Evolutionary conservation across 495 filamentous ascomycete species (phyloP).

Genomic region (Hypoxylon crocopeplum): DNA sequence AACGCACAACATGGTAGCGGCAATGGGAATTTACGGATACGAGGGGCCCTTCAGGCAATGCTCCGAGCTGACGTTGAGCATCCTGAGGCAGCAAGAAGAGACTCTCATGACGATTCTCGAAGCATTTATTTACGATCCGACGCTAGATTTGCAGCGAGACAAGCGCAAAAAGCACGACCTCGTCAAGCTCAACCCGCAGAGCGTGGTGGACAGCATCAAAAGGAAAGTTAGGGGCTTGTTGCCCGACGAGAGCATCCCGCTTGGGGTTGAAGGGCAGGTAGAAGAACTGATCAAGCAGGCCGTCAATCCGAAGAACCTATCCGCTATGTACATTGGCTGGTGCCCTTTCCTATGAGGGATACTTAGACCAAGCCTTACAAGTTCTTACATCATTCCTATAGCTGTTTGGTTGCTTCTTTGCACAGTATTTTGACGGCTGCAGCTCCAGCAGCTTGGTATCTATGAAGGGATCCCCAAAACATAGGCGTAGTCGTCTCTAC

Average conservation of each 20-base stretch:
- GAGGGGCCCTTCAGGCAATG: conserved; percentile 92
- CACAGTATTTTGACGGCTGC: too few species aligned
- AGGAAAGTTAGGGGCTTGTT: conserved; percentile 86
- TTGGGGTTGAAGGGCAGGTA: conserved; percentile 95
- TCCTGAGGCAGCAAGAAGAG: conserved; percentile 91
- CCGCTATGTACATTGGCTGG: conserved; percentile 98
- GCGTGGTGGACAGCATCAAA: conserved; percentile 86
- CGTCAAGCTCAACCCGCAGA: conserved; percentile 85
- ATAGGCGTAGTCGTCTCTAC: too few species aligned
- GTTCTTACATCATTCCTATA: not conserved
- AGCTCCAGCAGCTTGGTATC: too few species aligned
- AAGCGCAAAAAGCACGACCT: conserved; percentile 66
- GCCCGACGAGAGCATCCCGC: conserved; percentile 82
- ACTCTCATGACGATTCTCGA: conserved; percentile 96
- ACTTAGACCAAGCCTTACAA: not conserved
- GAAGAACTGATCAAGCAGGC: conserved; percentile 90
- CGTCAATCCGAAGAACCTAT: conserved; percentile 74
- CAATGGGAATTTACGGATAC: conserved; percentile 91
- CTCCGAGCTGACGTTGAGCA: conserved; percentile 82
- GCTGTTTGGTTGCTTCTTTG: not conserved
- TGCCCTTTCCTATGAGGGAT: conserved; percentile 81
- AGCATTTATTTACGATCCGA: conserved; percentile 95
- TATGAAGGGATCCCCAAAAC: too few species aligned
- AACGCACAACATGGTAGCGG: conserved; percentile 97
- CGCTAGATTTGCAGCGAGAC: conserved; percentile 85